Evolutionary conservation across 495 filamentous ascomycete species (phyloP), one percentile per base, ranked within the genome.

Genomic region (Terfezia claveryi): DNA sequence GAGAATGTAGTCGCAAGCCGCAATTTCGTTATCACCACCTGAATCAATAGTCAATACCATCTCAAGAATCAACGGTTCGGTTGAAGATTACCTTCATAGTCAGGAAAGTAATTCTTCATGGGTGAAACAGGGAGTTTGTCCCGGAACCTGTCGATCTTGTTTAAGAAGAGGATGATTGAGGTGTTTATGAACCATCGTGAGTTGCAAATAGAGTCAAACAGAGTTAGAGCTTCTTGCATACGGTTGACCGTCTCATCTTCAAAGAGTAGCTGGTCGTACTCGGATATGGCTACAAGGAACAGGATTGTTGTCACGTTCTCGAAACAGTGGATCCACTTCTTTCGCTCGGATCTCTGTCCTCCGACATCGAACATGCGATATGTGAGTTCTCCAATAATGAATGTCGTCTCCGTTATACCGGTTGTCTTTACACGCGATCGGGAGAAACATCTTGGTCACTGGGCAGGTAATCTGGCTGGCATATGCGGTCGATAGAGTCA

Each of bases 241-340:
- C 92, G 91, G 75, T 98, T 98, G 72, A 84, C 80, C 5, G 80
- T 84, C 70, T 84, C 80, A 59, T 98, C 91, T 70, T 98, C 91
- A 67, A 98, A 94, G 23, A 98, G 77, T 60, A 95, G 74, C 71
- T 96, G 91, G 68, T 98, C 91, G 75, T 98, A 98, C 68, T 94
- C 91, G 64, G 91, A 96, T 67, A 98, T 98, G 68, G 91, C 91
- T 55, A 96, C 91, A 55, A 98, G 71, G 80, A 98, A 98, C 38
- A 98, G 83, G 62, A 98, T 94, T 16, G 91, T 94, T 50, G 89
- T 94, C 65, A 98, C 91, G 63, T 98, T 96, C 73, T 98, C 91
- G 72, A 98, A 98, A 74, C 89, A 94, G 74, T 99, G 91, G 57
- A 99, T 99, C 91, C 91, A 99, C 81, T 99, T 99, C 82, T 99